These are phyloP conservation scores for Candida loeiensis DNA, from an alignment of 805 yeast species.

Conservation along the genomic window DNA sequence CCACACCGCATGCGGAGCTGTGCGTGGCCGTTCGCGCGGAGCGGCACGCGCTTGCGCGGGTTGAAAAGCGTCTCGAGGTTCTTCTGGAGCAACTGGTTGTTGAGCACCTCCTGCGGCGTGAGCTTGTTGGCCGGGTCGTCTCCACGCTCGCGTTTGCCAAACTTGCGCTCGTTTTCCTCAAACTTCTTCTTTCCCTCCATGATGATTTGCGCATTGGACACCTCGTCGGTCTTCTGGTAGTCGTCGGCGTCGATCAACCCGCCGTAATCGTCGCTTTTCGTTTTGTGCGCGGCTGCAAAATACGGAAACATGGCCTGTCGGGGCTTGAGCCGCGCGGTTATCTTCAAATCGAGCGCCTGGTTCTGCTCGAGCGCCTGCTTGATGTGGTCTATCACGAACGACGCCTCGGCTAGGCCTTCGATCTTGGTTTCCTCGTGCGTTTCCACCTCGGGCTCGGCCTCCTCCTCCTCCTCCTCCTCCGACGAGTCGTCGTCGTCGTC, in stretches of 20 bases:
- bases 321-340: conserved; percentile 42
- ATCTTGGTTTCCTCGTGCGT: conserved; percentile 13
- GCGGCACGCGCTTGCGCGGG: conserved; percentile 47
- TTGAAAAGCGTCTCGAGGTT: conserved; percentile 46
- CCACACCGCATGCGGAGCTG: conserved; percentile 62
- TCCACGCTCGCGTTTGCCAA: conserved; percentile 18
- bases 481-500: conserved; percentile 35
- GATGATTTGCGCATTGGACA: conserved; percentile 31
- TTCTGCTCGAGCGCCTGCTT: conserved; percentile 38
- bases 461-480: conserved; percentile 30
- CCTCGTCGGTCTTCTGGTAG: conserved; percentile 56
- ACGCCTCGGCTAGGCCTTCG: conserved; percentile 31
- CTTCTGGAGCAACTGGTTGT: conserved; percentile 37
- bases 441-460: conserved; percentile 12
- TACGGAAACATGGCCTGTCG: conserved; percentile 76
- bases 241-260: conserved; percentile 64
- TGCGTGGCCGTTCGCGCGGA: conserved; percentile 17
- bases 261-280: conserved; percentile 85
- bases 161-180: conserved; percentile 28
- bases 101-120: conserved; percentile 43
- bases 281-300: conserved; percentile 43
- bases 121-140: conserved; percentile 24
- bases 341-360: conserved; percentile 52
- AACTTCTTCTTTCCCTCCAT: conserved; percentile 37
- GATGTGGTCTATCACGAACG: conserved; percentile 36